A percentile compares a stretch with the other conserved stretches of the same genome.
Evolutionary conservation across 1,139 yeast genomes (phyloP).

Genomic region (Scheffersomyces illinoinensis): DNA sequence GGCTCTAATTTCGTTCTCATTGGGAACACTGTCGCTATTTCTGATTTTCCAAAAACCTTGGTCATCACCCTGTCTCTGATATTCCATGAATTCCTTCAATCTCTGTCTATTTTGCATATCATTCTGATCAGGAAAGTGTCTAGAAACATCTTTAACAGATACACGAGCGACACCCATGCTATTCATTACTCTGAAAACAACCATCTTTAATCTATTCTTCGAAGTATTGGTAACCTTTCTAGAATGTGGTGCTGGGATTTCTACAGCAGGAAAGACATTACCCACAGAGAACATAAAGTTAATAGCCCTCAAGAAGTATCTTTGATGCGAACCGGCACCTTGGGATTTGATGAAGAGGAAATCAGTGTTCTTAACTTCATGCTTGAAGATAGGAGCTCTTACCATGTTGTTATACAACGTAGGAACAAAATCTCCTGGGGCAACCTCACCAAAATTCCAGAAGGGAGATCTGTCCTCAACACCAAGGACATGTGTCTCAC

Average conservation of each 20-base stretch:
- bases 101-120: slow-evolving; percentile 97
- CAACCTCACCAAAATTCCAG: slow-evolving; percentile 98
- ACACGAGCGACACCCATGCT: slow-evolving; percentile 73
- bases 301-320: slow-evolving; percentile 57
- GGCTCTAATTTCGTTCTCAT: slow-evolving; percentile 75
- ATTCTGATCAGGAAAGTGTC: slow-evolving; percentile 94
- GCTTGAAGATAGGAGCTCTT: slow-evolving; percentile 91
- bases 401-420: slow-evolving; percentile 89
- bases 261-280: slow-evolving; percentile 89
- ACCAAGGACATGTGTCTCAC: slow-evolving; percentile 95
- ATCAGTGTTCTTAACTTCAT: slow-evolving; percentile 76
- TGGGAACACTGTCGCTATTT: slow-evolving; percentile 63
- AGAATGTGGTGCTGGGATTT: slow-evolving; percentile 97
- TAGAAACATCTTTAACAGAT: slow-evolving; percentile 83
- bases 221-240: slow-evolving; percentile 93
- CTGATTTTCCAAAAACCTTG: slow-evolving; percentile 96
- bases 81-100: slow-evolving; percentile 96
- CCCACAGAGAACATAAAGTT: slow-evolving; percentile 85
- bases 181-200: slow-evolving; percentile 85
- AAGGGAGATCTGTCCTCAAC: slow-evolving; percentile 95
- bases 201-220: slow-evolving; percentile 89
- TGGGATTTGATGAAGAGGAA: slow-evolving; percentile 78
- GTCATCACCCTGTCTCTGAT: slow-evolving; percentile 91
- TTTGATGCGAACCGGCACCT: slow-evolving; percentile 69
- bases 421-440: slow-evolving; percentile 91